Conservation (phyloP, 495 filamentous ascomycete species). For the Penicillium coprophilum region DNA sequence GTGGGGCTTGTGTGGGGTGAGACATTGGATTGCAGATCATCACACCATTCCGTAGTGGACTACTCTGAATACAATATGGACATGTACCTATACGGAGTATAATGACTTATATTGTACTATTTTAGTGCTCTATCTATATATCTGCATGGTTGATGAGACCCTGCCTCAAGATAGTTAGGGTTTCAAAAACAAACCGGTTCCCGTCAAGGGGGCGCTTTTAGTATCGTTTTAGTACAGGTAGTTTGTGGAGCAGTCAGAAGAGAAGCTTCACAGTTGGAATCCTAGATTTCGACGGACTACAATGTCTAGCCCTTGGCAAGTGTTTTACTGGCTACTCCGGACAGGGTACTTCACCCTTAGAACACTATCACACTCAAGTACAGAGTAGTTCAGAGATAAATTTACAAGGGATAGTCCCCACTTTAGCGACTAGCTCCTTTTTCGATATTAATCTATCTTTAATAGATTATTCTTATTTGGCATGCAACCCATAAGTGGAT, state of each 20-base stretch:
- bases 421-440: not conserved
- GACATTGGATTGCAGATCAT: slow-evolving; percentile 1
- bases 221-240: slow-evolving; percentile 16
- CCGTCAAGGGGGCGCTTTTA: slow-evolving; percentile 13
- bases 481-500: not conserved
- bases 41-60: not conserved
- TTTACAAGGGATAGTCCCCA: not conserved
- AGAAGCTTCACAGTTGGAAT: not conserved
- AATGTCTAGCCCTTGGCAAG: not conserved
- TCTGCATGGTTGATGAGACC: slow-evolving; percentile 21
- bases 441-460: not conserved
- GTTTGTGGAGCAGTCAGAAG: slow-evolving; percentile 15
- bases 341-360: not conserved
- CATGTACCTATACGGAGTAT: too few species aligned
- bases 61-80: not conserved
- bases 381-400: not conserved
- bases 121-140: slow-evolving; percentile 11
- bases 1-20: slow-evolving; percentile 10
- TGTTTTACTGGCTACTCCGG: not conserved
- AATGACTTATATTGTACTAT: too few species aligned
- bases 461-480: slow-evolving; percentile 6
- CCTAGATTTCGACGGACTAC: too few species aligned
- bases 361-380: not conserved
- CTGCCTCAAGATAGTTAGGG: slow-evolving; percentile 19
- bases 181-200: slow-evolving; percentile 24